Percentiles rank a stretch among this genome's conserved stretches.
Conservation (phyloP, 768 basidiomycete genomes). For the Suillus placidus region DNA sequence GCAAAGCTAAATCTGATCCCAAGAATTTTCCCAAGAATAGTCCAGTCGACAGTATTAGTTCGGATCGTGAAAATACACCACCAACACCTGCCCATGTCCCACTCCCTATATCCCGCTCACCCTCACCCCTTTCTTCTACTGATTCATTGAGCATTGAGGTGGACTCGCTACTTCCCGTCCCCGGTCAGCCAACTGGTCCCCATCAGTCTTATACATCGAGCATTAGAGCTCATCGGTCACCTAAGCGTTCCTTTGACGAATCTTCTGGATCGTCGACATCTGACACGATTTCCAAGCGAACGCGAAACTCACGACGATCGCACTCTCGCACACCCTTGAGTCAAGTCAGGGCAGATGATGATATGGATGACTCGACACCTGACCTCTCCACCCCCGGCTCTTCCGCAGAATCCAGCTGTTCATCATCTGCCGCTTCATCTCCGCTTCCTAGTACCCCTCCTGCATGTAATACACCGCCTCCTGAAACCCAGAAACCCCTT, state of each 20-base stretch:
- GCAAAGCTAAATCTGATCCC: constrained; percentile 28
- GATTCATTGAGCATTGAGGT: constrained; percentile 29
- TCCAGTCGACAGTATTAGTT: constrained; percentile 23
- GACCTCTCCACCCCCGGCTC: constrained; percentile 44
- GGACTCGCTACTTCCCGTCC: constrained; percentile 32
- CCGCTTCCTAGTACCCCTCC: constrained; percentile 40
- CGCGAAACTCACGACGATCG: constrained; percentile 32
- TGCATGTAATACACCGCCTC: constrained; percentile 25
- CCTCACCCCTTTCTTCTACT: constrained; percentile 35
- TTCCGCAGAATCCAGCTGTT: constrained; percentile 32
- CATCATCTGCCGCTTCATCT: constrained; percentile 36
- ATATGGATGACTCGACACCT: constrained; percentile 40
- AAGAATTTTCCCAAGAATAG: constrained; percentile 24
- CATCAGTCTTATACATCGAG: constrained; percentile 15
- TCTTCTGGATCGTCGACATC: constrained; percentile 47
- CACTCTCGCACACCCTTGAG: constrained; percentile 16
- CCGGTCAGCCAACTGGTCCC: constrained; percentile 19
- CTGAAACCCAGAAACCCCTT: constrained; percentile 43
- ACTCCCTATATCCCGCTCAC: constrained; percentile 42
- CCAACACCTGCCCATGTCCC: constrained; percentile 38
- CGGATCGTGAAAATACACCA: constrained; percentile 26
- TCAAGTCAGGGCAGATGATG: constrained; percentile 30
- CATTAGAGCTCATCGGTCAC: constrained; percentile 48
- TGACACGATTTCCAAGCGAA: constrained; percentile 39
- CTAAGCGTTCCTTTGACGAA: constrained; percentile 65